Base-by-base conservation (phyloP, 345 rosid genomes). In the Gossypium australe region DNA sequence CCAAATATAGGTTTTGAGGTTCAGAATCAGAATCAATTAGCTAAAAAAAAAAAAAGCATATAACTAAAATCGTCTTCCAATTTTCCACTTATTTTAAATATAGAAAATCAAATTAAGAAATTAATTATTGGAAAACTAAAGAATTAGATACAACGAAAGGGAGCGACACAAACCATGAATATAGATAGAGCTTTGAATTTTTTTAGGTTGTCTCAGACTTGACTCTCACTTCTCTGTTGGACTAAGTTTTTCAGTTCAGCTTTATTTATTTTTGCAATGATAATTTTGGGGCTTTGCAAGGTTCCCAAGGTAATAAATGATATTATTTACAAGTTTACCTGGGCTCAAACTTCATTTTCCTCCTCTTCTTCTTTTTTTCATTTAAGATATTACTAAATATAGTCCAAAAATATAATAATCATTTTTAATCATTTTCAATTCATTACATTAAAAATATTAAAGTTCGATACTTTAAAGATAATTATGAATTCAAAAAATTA, bases 1-100 rank as follows among this genome's bases (percentile, higher is more conserved):
- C 86, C 79, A 82, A 80, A 86, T 80, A 77, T 80, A 82, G 86
- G 75, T 34, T 84, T 34, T 78, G 82, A 72, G 85, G 85, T 57
- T 20, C 38, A 4, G 63, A 58, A 24, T 58, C 76, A 67, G 73
- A 76, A 59, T 47, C 56, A 63, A 70, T 16, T 24, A 64, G 51
- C 80, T 24, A 47, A 20, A 57, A 38, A 53, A 20, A 8, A 43
- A 1, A 22, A 17, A 17, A 43, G 22, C 62, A 25, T 74, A 57
- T 44, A 47, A 51, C 79, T 71, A 77, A 58, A 67, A 72, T 76
- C 67, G 9, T 27, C 72, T 9, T 8, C 59, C 12, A 7, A 51
- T 69, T 22, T 25, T 25, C 14, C 43, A 27, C 58, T 69, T 69
- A 16, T 10, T 49, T 27, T 27, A 49, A 49, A 22, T 24, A 7